A percentile compares a stretch with the other conserved stretches of the same genome.
These are phyloP conservation scores for Trichoderma aggressivum DNA, from an alignment of 2,329 filamentous ascomycete species.

Conservation along the genomic window DNA sequence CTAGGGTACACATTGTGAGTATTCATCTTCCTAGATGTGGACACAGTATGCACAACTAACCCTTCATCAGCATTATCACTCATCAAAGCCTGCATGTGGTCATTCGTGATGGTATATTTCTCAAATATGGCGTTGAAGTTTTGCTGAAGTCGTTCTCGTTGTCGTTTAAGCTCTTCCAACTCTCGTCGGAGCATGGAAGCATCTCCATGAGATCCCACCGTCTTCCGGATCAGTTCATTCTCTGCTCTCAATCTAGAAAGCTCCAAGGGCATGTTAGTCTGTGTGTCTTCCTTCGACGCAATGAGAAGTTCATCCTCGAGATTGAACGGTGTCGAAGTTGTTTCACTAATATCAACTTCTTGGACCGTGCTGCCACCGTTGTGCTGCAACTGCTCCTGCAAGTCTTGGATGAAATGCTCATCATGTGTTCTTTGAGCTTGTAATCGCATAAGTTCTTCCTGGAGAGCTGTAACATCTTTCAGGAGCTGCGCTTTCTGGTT, in stretches of 20 bases:
- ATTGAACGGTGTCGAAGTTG: conserved; percentile 36
- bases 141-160: conserved; percentile 50
- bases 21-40: conserved; percentile 25
- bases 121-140: conserved; percentile 57
- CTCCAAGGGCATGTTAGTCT: conserved; percentile 46
- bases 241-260: conserved; percentile 59
- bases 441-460: conserved; percentile 47
- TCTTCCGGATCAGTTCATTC: conserved; percentile 56
- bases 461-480: conserved; percentile 43
- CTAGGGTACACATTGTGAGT: conserved; percentile 31
- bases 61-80: conserved; percentile 51
- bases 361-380: conserved; percentile 27
- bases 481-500: conserved; percentile 46
- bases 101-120: conserved; percentile 54
- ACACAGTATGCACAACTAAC: conserved; percentile 42
- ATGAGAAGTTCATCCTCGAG: conserved; percentile 61
- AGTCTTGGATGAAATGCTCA: conserved; percentile 54
- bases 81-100: conserved; percentile 55
- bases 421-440: conserved; percentile 47
- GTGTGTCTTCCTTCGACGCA: conserved; percentile 38
- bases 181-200: conserved; percentile 53
- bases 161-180: conserved; percentile 52
- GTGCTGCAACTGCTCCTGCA: conserved; percentile 56
- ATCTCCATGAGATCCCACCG: conserved; percentile 52
- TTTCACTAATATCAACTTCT: conserved; percentile 21